A percentile compares a stretch with the other conserved stretches of the same genome.
phyloP scores from a whole-genome alignment of 495 filamentous ascomycete genomes.

The Talaromyces stipitatus region DNA sequence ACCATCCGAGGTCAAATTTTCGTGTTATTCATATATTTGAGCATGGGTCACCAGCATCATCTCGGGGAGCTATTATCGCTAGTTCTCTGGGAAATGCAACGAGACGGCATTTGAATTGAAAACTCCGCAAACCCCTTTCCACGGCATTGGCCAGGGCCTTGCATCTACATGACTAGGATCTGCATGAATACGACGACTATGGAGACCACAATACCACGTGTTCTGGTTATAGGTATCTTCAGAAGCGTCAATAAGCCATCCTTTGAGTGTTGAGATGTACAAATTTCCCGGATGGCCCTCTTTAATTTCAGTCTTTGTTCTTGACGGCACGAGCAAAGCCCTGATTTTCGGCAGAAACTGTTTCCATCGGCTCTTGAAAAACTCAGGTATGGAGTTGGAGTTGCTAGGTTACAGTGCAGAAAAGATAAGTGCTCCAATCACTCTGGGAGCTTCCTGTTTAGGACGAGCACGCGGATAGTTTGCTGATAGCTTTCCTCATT shows the following conservation, averaged over 20 bases:
- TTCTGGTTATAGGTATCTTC: neutral
- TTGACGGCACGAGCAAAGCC: too few relatives aligned
- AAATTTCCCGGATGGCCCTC: too few relatives aligned
- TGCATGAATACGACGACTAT: neutral
- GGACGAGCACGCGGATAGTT: neutral
- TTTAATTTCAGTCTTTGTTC: too few relatives aligned
- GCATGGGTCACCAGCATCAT: neutral
- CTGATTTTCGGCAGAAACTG: neutral
- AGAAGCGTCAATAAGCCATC: too few relatives aligned
- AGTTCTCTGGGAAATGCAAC: neutral
- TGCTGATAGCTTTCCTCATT: neutral
- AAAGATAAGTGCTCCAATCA: neutral
- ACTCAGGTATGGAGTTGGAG: neutral
- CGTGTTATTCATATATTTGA: neutral
- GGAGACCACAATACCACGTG: neutral
- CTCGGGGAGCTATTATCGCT: neutral
- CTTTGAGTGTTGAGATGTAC: too few relatives aligned
- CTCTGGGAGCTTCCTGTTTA: neutral
- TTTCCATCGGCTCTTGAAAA: neutral
- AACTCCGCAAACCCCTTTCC: neutral
- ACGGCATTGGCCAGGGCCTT: neutral
- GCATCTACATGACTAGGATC: neutral
- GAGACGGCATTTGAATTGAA: neutral
- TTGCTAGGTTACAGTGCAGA: neutral
- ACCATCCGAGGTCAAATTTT: neutral